Evolutionary conservation across 2,329 filamentous ascomycete species (phyloP), one percentile per base, ranked within the genome.

Genomic region (Penicillium freii): DNA sequence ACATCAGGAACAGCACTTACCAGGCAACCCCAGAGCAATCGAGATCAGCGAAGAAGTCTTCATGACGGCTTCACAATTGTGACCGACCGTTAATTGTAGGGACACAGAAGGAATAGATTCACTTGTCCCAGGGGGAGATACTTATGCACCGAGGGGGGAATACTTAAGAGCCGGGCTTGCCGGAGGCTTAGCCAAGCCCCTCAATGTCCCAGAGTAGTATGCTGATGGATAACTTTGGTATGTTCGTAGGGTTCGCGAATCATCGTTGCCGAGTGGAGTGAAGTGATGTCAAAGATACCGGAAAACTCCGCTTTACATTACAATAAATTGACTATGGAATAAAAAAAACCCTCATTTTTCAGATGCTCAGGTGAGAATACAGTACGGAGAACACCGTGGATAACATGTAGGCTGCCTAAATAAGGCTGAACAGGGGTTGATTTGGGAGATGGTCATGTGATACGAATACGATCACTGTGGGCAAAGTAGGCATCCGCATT

Each of bases 151-250:
- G 58, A 60, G 60, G 44, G 19, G 19, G 31, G 19, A 47, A 51
- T 58, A 56, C 64, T 62, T 65, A 65, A 61, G 60, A 57, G 31
- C 52, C 64, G 64, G 64, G 56, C 27, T 31, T 27, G 42, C 62
- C 64, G 64, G 64, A 62, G 58, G 60, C 47, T 54, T 36, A 61
- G 56, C 55, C 59, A 58, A 57, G 62, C 38, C 54, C 48, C n/a
- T n/a, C 19, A 8, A 31, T 42, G 8, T 40, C 7, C 25, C 15
- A 51, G 13, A 13, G 23, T 27, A 13, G 31, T 13, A 33, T 33
- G 31, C 31, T 33, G 31, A 1, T 13, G n/a, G n/a, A n/a, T n/a
- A n/a, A n/a, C n/a, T 15, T 29, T 17, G 51, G 56, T 43, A 27
- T 27, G 49, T 45, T 45, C 40, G 36, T 38, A 21, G 47, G 49